These are phyloP conservation scores for Alternaria brassicicola DNA, from an alignment of 2,329 filamentous ascomycete genomes.

Conservation along the genomic window DNA sequence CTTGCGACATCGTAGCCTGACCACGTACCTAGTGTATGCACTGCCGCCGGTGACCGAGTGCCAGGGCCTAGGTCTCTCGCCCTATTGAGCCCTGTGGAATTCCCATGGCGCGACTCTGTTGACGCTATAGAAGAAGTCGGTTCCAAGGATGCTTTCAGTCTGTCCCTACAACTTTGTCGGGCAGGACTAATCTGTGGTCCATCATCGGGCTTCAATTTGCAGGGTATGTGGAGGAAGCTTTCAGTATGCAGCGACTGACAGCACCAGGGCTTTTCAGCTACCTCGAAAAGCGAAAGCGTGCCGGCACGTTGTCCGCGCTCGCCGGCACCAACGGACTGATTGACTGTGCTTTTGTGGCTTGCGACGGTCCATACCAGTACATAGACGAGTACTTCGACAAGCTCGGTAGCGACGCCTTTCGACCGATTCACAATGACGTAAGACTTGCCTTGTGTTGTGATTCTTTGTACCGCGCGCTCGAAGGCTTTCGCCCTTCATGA, in stretches of 20 bases:
- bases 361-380: slow-evolving; percentile 69
- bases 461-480: no score
- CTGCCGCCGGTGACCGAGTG: slow-evolving; percentile 62
- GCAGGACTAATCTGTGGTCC: slow-evolving; percentile 66
- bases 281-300: slow-evolving; percentile 16
- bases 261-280: slow-evolving; percentile 24
- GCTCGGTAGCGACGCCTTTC: slow-evolving; percentile 48
- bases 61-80: slow-evolving; percentile 63
- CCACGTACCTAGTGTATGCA: slow-evolving; percentile 58
- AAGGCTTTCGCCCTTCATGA: not conserved
- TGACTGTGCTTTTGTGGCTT: slow-evolving; percentile 60
- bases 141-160: slow-evolving; percentile 59
- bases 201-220: slow-evolving; percentile 65
- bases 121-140: slow-evolving; percentile 64
- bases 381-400: slow-evolving; percentile 66
- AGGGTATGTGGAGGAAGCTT: slow-evolving; percentile 45
- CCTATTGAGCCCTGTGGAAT: slow-evolving; percentile 59
- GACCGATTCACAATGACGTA: slow-evolving; percentile 26
- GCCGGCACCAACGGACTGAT: slow-evolving; percentile 15
- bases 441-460: not conserved
- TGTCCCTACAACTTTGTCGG: slow-evolving; percentile 62
- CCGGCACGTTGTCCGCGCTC: slow-evolving; percentile 18
- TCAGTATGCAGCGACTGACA: not conserved
- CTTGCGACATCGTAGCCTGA: not conserved
- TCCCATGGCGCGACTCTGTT: slow-evolving; percentile 64